Percentiles rank a stretch among this genome's conserved stretches.
Evolutionary conservation across 352 stramenopile genomes (phyloP).

Genomic region (Globisporangium takayamanum): DNA sequence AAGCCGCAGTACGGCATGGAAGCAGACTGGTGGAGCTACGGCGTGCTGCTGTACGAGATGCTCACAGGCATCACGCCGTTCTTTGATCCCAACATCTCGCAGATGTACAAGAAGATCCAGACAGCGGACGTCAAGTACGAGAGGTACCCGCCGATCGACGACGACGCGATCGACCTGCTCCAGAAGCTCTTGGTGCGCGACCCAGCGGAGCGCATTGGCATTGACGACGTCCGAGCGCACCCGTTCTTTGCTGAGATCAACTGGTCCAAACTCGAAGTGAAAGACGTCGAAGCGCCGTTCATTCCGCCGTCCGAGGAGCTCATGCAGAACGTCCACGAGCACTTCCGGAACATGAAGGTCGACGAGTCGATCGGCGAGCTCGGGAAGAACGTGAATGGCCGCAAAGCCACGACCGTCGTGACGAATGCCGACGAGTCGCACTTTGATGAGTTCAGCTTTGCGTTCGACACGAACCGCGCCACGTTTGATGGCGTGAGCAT

Average conservation of each 20-base stretch:
- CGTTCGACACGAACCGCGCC: slow-evolving; percentile 68
- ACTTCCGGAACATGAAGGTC: slow-evolving; percentile 88
- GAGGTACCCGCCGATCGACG: slow-evolving; percentile 53
- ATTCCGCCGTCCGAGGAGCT: slow-evolving; percentile 72
- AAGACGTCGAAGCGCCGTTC: slow-evolving; percentile 78
- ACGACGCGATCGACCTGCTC: slow-evolving; percentile 60
- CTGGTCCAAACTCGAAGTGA: slow-evolving; percentile 66
- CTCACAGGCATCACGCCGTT: slow-evolving; percentile 86
- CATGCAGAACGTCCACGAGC: slow-evolving; percentile 85
- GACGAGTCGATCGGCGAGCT: slow-evolving; percentile 72
- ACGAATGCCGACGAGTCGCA: slow-evolving; percentile 54
- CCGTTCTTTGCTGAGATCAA: slow-evolving; percentile 68
- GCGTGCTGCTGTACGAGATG: slow-evolving; percentile 88
- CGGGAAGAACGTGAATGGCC: slow-evolving; percentile 50
- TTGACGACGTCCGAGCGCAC: slow-evolving; percentile 54
- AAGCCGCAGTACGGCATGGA: slow-evolving; percentile 84
- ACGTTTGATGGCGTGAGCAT: slow-evolving; percentile 78
- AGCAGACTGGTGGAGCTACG: slow-evolving; percentile 90
- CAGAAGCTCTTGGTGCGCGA: slow-evolving; percentile 75
- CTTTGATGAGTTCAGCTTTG: slow-evolving; percentile 87
- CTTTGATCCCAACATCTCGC: slow-evolving; percentile 75
- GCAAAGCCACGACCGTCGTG: slow-evolving; percentile 33
- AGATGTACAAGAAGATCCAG: slow-evolving; percentile 89
- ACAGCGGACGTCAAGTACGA: slow-evolving; percentile 82
- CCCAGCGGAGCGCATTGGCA: slow-evolving; percentile 52